These are phyloP conservation scores for Penicillium tannophilum DNA, from an alignment of 495 filamentous ascomycete genomes.

Conservation along the genomic window DNA sequence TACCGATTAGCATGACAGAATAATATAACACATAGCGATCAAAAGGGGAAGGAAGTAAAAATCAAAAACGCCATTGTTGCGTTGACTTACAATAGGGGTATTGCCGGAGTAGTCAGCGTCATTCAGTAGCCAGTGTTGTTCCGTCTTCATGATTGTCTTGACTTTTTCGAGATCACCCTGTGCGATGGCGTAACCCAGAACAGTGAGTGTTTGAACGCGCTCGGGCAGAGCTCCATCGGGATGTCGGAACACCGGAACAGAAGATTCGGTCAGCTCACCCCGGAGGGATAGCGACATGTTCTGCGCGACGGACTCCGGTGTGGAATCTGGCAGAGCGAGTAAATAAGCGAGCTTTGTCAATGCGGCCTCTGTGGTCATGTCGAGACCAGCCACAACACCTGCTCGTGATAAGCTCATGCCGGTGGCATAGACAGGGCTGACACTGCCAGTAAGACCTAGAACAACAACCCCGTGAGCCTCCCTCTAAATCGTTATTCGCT, in stretches of 20 bases:
- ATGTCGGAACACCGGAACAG: conserved; percentile 67
- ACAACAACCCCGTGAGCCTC: not conserved
- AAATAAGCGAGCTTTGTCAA: conserved; percentile 92
- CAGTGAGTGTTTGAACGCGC: conserved; percentile 59
- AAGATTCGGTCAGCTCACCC: conserved; percentile 83
- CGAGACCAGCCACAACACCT: conserved; percentile 89
- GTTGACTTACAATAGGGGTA: conserved; percentile 68
- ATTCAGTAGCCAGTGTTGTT: conserved; percentile 69
- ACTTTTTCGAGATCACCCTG: conserved; percentile 68
- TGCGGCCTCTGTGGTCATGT: conserved; percentile 92
- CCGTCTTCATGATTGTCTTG: conserved; percentile 64
- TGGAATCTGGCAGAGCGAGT: conserved; percentile 67
- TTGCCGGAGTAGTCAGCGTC: conserved; percentile 86
- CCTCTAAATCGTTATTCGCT: not conserved
- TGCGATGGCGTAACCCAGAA: conserved; percentile 79
- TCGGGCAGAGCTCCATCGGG: conserved; percentile 57
- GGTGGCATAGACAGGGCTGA: conserved; percentile 87
- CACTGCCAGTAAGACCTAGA: conserved; percentile 72
- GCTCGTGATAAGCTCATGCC: conserved; percentile 85
- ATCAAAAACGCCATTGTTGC: not conserved
- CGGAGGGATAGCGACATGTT: conserved; percentile 77
- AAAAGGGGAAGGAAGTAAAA: not conserved
- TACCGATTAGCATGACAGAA: not conserved
- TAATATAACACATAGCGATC: not conserved
- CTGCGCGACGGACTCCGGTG: conserved; percentile 60